Evolutionary conservation across 176 grass and related monocot genomes (phyloP).

Genomic region (Aegilops bicornis): DNA sequence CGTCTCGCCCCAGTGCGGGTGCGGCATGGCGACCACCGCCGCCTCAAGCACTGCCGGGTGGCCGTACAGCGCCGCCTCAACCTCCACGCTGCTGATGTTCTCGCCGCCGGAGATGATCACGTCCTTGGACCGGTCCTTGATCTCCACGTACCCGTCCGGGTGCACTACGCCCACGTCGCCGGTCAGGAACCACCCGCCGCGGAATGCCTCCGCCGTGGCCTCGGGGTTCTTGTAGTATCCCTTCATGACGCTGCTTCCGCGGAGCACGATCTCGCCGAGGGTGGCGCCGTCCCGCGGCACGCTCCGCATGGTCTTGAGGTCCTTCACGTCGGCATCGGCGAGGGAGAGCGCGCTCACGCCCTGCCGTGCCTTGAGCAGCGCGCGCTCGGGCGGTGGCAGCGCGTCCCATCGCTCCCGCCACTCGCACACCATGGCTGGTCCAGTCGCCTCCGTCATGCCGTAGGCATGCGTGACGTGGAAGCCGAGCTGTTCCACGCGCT

Average conservation of each 20-base stretch:
- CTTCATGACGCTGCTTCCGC: constrained; percentile 66
- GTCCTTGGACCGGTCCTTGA: too few relatives aligned
- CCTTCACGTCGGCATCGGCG: constrained; percentile 55
- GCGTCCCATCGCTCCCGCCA: too few relatives aligned
- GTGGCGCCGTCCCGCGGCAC: constrained; percentile 55
- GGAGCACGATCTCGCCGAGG: constrained; percentile 62
- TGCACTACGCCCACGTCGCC: too few relatives aligned
- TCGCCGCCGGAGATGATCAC: too few relatives aligned
- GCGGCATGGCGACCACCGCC: constrained; percentile 64
- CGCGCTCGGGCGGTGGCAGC: constrained; percentile 25
- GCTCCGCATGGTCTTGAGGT: constrained; percentile 39
- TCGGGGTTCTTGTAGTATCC: constrained; percentile 58
- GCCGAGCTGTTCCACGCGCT: too few relatives aligned
- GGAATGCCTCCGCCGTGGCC: neutral
- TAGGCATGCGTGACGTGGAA: too few relatives aligned
- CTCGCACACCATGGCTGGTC: too few relatives aligned
- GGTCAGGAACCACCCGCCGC: too few relatives aligned
- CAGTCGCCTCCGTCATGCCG: too few relatives aligned
- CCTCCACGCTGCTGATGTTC: neutral
- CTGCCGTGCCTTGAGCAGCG: constrained; percentile 58
- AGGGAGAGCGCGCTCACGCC: constrained; percentile 60
- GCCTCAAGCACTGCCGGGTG: constrained; percentile 41
- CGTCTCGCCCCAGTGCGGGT: constrained; percentile 56
- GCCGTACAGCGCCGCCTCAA: constrained; percentile 45
- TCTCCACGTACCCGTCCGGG: too few relatives aligned